Evolutionary conservation across 2,329 filamentous ascomycete species (phyloP).

Genomic region (Verticillium tricorpus): DNA sequence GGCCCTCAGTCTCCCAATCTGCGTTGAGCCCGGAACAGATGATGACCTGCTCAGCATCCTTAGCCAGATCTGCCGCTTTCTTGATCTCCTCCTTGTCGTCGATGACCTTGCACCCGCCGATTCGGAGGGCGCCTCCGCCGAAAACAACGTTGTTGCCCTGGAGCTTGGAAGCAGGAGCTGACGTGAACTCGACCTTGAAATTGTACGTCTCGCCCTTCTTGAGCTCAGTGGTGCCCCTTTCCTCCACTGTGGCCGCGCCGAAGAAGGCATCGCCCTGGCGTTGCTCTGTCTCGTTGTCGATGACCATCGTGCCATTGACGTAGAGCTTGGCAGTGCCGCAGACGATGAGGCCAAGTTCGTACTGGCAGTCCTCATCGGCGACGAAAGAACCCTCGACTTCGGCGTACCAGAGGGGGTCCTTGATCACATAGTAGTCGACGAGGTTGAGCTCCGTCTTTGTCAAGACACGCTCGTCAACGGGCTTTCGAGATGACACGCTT

Average conservation of each 20-base stretch:
- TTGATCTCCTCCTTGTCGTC: constrained; percentile 56
- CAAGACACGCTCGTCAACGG: constrained; percentile 46
- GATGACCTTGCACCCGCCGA: constrained; percentile 57
- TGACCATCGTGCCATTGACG: constrained; percentile 56
- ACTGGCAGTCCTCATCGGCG: constrained; percentile 55
- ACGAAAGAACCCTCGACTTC: constrained; percentile 57
- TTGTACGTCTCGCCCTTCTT: constrained; percentile 56
- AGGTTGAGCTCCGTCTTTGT: constrained; percentile 45
- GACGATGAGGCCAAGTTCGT: constrained; percentile 63
- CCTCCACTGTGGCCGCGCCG: constrained; percentile 59
- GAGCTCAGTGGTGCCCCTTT: constrained; percentile 53
- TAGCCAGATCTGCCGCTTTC: constrained; percentile 63
- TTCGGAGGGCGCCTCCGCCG: constrained; percentile 55
- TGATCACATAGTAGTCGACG: constrained; percentile 47
- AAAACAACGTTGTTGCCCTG: constrained; percentile 45
- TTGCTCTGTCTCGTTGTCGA: constrained; percentile 64
- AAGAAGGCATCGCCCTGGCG: constrained; percentile 60
- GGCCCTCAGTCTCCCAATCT: constrained; percentile 70
- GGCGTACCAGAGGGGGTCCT: constrained; percentile 50
- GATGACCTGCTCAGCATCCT: constrained; percentile 69
- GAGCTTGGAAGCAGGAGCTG: constrained; percentile 53
- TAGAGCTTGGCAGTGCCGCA: constrained; percentile 62
- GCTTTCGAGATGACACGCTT: constrained; percentile 36
- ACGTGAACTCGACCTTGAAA: constrained; percentile 55
- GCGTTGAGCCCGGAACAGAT: constrained; percentile 71